phyloP scores from a whole-genome alignment of 176 grass and related monocot genomes.

The Tillandsia fasciculata region DNA sequence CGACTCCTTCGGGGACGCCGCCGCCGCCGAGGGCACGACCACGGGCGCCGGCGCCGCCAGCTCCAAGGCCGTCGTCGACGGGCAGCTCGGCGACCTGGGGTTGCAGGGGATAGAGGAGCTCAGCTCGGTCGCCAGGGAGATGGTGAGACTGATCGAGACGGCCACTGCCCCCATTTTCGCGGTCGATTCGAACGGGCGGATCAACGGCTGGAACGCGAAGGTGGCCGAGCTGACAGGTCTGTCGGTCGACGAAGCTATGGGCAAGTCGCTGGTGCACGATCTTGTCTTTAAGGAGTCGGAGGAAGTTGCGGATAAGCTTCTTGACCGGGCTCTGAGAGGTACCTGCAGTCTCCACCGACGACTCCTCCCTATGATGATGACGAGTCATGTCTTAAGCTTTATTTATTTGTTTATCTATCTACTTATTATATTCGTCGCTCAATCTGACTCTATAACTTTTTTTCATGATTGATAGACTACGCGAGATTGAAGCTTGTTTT shows the following conservation, averaged over 20 bases:
- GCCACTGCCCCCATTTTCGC: slow-evolving; percentile 93
- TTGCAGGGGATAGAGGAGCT: slow-evolving; percentile 89
- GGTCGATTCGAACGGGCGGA: slow-evolving; percentile 68
- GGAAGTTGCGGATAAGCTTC: slow-evolving; percentile 61
- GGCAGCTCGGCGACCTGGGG: slow-evolving; percentile 56
- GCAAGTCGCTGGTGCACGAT: slow-evolving; percentile 84
- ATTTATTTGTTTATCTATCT: not conserved
- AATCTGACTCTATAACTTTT: not conserved
- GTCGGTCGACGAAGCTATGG: slow-evolving; percentile 85
- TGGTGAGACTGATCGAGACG: slow-evolving; percentile 93
- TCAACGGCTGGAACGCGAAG: slow-evolving; percentile 99
- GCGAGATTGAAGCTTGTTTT: not conserved
- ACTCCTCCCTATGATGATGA: not conserved
- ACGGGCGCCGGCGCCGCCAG: slow-evolving; percentile 7
- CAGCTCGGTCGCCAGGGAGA: slow-evolving; percentile 79
- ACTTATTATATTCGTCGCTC: not conserved
- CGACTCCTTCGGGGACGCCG: slow-evolving; percentile 58
- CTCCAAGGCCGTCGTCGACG: slow-evolving; percentile 2
- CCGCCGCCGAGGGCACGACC: slow-evolving; percentile 60
- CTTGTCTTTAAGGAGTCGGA: slow-evolving; percentile 76
- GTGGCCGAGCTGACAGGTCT: slow-evolving; percentile 82
- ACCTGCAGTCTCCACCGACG: not conserved
- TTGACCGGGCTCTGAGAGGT: slow-evolving; percentile 72
- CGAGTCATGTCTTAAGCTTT: not conserved
- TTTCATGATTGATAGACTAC: not conserved